Percentiles rank a stretch among this genome's conserved stretches.
phyloP scores from a whole-genome alignment of 2,329 filamentous ascomycete genomes.

The Pseudofabraea citricarpa region DNA sequence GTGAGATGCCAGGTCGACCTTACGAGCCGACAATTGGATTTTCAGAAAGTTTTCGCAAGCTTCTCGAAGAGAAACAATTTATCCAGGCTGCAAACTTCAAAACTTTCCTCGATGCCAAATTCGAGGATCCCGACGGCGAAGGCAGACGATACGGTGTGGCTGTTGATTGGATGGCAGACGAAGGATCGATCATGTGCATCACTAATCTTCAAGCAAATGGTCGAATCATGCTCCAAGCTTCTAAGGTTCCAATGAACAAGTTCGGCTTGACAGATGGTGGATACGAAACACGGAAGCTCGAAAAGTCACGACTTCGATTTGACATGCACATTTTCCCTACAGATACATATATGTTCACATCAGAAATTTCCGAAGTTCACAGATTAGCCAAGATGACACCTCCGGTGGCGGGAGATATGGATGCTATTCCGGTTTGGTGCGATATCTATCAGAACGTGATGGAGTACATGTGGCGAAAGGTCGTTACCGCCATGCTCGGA shows the following conservation, averaged over 20 bases:
- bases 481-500: conserved; percentile 58
- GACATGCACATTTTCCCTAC: conserved; percentile 56
- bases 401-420: conserved; percentile 35
- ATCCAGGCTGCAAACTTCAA: conserved; percentile 58
- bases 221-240: conserved; percentile 47
- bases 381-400: conserved; percentile 23
- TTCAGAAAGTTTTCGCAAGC: conserved; percentile 49
- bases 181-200: conserved; percentile 63
- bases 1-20: conserved; percentile 51
- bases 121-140: conserved; percentile 29
- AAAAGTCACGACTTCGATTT: conserved; percentile 62
- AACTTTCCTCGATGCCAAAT: conserved; percentile 49
- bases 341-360: conserved; percentile 49
- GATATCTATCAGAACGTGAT: conserved; percentile 61
- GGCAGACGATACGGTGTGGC: conserved; percentile 23
- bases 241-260: conserved; percentile 55
- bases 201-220: conserved; percentile 59
- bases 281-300: conserved; percentile 66
- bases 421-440: conserved; percentile 65
- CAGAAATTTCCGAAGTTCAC: conserved; percentile 39
- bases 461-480: conserved; percentile 56
- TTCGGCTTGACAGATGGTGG: conserved; percentile 68
- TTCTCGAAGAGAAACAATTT: conserved; percentile 49
- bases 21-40: conserved; percentile 60
- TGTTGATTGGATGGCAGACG: conserved; percentile 52